Base-by-base conservation (phyloP, 2,329 filamentous ascomycete species). In the Verticillium zaregamsianum region DNA sequence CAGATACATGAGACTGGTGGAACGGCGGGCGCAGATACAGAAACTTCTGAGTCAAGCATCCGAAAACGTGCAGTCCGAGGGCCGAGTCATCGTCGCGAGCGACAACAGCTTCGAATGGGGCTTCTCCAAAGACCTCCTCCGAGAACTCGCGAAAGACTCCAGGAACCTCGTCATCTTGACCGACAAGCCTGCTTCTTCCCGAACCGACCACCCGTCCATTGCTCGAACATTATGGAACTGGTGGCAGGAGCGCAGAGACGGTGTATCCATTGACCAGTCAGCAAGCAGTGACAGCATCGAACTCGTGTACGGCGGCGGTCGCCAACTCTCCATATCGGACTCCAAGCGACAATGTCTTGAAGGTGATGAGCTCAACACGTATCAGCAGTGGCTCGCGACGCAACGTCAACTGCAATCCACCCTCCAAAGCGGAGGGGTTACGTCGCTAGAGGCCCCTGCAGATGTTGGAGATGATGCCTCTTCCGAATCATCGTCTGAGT, bases 71-170 rank as follows among this genome's bases (percentile, higher is more conserved):
- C 71, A 77, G 63, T 68, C 79, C 5, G 70, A 75, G 45, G 86
- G 86, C 6, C 85, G 88, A 59, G 93, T 99, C 17, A 95, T 99
- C 59, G 81, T 99, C 61, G 93, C 95, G 3, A 97, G 92, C 68
- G 94, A 98, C 72, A 85, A 88, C 3, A 96, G 91, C 33, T 78
- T 98, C 23, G 92, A 97, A 68, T 99, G 95, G 95, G 95, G 95
- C 0, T 96, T 97, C 70, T 96, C 95, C 0, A 92, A 90, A 69
- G 88, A 94, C 59, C 82, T 93, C 0, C 77, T 99, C 57, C 87
- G 85, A 65, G 82, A 83, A 11, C 82, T 99, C 61, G 92, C 92
- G 0, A 82, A 85, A 62, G 90, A 96, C 66, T 79, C 89, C 1
- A 87, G 88, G 52, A 99, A 97, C 72, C 79, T 98, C 55, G 85